Evolutionary conservation across 23 red algal genomes (phyloP), one percentile per base, ranked within the genome.

Genomic region (Chondrus crispus): DNA sequence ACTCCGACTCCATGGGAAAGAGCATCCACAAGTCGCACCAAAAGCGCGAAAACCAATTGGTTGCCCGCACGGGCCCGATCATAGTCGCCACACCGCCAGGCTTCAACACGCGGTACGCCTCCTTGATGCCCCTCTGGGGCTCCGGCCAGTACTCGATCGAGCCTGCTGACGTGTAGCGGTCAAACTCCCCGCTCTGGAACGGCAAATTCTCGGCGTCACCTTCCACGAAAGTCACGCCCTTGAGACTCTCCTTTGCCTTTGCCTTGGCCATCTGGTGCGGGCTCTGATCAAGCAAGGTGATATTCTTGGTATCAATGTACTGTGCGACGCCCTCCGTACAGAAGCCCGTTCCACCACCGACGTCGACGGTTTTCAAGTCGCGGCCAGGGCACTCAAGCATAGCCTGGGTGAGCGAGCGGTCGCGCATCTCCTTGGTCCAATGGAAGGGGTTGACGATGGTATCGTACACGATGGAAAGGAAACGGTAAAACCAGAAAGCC

Each of bases 401-500:
- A 36, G 96, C 96, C 45, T 95, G 96, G 37, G 77, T 45, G 60
- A 98, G 87, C 22, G 96, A 93, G 26, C 82, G 86, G 75, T 95
- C 93, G 50, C 96, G 93, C 96, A 98, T 98, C 64, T 93, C 93
- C 7, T 79, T 69, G 11, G 96, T 98, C 96, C 96, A 98, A 80
- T 98, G 96, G 75, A 98, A 98, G 19, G 96, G 96, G 75, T 98
- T 98, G 40, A 98, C 96, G 18, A 98, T 83, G 36, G 88, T 95
- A 72, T 98, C 96, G 74, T 98, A 98, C 53, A 98, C 90, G 43
- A 98, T 93, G 11, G 96, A 98, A 63, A 98, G 93, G 55, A 95
- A 98, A 39, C 96, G 96, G 88, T 98, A 98, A 54, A 98, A 98
- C 96, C 96, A 98, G 52, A 95, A 98, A 8, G 96, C 96, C 75